phyloP scores from a whole-genome alignment of 2,329 filamentous ascomycete species.

The Metarhizium humberi region DNA sequence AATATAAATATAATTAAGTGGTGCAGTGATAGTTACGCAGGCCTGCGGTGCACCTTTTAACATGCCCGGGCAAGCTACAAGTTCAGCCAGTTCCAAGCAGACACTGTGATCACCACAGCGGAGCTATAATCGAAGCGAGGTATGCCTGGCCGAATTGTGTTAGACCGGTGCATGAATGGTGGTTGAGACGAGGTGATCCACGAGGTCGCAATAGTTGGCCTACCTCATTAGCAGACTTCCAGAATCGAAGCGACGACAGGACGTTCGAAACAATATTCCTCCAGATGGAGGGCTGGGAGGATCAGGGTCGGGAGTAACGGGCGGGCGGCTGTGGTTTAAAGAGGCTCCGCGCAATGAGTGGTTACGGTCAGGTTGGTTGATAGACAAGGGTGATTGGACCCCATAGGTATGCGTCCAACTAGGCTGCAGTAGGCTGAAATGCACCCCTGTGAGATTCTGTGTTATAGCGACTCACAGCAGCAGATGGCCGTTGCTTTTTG shows the following conservation, averaged over 20 bases:
- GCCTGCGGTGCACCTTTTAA: constrained; percentile 13
- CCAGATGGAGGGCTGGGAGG: constrained; percentile 9
- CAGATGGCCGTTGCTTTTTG: constrained; percentile 1
- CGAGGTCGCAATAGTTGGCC: constrained; percentile 12
- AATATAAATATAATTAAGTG: background rate
- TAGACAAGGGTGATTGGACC: constrained; percentile 3
- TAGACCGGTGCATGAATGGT: background rate
- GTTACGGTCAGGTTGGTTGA: constrained; percentile 9
- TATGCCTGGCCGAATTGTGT: constrained; percentile 4
- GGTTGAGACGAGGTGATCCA: constrained; percentile 8
- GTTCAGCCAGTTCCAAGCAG: background rate
- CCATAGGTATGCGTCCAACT: background rate
- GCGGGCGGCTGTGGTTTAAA: constrained; percentile 23
- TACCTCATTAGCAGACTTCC: constrained; percentile 14
- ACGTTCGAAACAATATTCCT: constrained; percentile 9
- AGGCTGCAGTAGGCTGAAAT: constrained; percentile 6
- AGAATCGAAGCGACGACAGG: constrained; percentile 9
- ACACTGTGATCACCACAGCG: background rate
- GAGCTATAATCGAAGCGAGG: background rate
- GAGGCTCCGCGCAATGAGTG: constrained; percentile 17
- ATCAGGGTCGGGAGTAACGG: constrained; percentile 9
- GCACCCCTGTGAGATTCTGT: constrained; percentile 1
- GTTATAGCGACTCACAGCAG: background rate
- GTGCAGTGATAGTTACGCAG: constrained; percentile 8
- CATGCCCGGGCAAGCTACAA: constrained; percentile 1